Evolutionary conservation across 352 stramenopile genomes (phyloP).

Genomic region (Chrysophaeum taylorii): DNA sequence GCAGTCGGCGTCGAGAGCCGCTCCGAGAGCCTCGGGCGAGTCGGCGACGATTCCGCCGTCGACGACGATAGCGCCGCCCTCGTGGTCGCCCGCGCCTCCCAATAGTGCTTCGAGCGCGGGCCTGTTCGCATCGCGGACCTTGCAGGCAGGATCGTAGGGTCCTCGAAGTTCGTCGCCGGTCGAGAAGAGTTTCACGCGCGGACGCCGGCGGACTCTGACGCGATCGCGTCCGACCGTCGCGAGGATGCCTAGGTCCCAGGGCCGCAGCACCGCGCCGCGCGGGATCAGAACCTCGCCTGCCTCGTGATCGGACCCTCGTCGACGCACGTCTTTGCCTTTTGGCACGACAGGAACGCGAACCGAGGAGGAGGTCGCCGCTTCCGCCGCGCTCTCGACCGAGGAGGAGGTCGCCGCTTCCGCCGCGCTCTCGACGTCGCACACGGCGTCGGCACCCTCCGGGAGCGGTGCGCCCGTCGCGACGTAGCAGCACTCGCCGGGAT

Average conservation of each 20-base stretch:
- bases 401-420: slow-evolving; percentile 26
- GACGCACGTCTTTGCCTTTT: not conserved
- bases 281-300: slow-evolving; percentile 26
- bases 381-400: not conserved
- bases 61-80: slow-evolving; percentile 33
- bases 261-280: slow-evolving; percentile 52
- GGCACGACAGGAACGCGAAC: not conserved
- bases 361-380: not conserved
- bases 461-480: slow-evolving; percentile 87
- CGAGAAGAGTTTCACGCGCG: slow-evolving; percentile 79
- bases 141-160: slow-evolving; percentile 35
- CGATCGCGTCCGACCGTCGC: slow-evolving; percentile 66
- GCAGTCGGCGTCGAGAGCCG: slow-evolving; percentile 33
- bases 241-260: slow-evolving; percentile 77
- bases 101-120: slow-evolving; percentile 70
- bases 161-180: slow-evolving; percentile 84
- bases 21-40: slow-evolving; percentile 45
- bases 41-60: slow-evolving; percentile 59
- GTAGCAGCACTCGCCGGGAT: slow-evolving; percentile 59
- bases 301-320: slow-evolving; percentile 6
- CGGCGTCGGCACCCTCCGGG: slow-evolving; percentile 70
- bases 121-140: slow-evolving; percentile 87
- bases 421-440: slow-evolving; percentile 61
- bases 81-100: slow-evolving; percentile 22
- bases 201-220: slow-evolving; percentile 55